Percentiles rank a stretch among this genome's conserved stretches.
Conservation (phyloP, 306 rosid species). For the Mimosa bimucronata region DNA sequence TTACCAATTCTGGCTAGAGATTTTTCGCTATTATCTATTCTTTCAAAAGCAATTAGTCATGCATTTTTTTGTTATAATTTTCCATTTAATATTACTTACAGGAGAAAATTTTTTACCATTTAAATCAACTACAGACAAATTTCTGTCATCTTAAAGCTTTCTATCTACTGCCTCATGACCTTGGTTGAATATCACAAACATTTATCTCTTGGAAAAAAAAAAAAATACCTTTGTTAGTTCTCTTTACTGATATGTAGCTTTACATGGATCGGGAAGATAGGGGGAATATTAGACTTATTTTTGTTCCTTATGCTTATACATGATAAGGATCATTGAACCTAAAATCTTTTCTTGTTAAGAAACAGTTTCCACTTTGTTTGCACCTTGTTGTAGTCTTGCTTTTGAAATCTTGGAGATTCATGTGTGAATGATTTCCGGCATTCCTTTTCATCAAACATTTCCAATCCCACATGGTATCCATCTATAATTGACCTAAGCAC, state of each 20-base stretch:
- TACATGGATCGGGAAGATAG: neutral
- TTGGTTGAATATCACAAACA: neutral
- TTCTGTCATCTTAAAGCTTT: too few species aligned
- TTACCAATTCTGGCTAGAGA: too few species aligned
- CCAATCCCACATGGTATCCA: neutral
- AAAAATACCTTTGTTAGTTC: neutral
- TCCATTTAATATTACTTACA: too few species aligned
- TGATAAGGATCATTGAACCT: conserved; percentile 2
- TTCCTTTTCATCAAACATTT: neutral
- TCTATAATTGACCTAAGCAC: neutral
- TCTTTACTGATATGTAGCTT: neutral
- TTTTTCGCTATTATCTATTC: too few species aligned
- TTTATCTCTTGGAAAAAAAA: neutral
- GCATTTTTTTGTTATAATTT: too few species aligned
- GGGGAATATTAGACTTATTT: neutral
- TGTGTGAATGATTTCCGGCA: neutral
- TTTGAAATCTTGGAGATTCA: neutral
- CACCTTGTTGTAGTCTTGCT: neutral
- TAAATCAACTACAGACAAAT: too few species aligned
- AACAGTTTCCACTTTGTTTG: neutral
- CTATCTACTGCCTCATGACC: neutral
- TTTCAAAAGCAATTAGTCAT: too few species aligned
- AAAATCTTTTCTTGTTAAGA: neutral
- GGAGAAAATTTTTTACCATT: too few species aligned
- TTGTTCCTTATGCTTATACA: neutral